phyloP scores from a whole-genome alignment of 768 basidiomycete genomes.

The Hericium coralloides region DNA sequence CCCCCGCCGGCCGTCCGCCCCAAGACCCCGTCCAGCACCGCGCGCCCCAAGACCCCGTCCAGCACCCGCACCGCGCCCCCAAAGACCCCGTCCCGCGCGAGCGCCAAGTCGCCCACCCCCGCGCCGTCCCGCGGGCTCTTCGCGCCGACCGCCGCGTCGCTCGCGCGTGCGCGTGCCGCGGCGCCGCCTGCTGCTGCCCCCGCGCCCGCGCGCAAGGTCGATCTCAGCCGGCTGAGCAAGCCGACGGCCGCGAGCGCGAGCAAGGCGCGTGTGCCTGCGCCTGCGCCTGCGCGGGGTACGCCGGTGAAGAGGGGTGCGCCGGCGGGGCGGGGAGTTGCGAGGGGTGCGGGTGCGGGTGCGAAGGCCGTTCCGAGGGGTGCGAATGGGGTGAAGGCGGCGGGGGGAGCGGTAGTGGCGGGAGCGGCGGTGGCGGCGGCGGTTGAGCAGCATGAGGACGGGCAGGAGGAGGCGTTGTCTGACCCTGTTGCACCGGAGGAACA shows the following conservation, averaged over 20 bases:
- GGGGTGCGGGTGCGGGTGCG: slow-evolving; percentile 16
- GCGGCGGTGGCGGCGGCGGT: slow-evolving; percentile 12
- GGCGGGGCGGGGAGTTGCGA: slow-evolving; percentile 11
- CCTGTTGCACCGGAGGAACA: slow-evolving; percentile 4
- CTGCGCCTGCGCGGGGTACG: slow-evolving; percentile 21
- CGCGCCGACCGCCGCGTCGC: slow-evolving; percentile 77
- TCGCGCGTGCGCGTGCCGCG: slow-evolving; percentile 58
- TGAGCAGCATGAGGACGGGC: slow-evolving; percentile 14
- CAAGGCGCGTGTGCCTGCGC: slow-evolving; percentile 37
- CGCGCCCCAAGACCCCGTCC: slow-evolving; percentile 18
- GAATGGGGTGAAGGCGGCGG: slow-evolving; percentile 14
- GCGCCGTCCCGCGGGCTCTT: slow-evolving; percentile 47
- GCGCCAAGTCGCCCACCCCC: slow-evolving; percentile 23
- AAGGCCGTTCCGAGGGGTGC: slow-evolving; percentile 19
- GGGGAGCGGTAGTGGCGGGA: slow-evolving; percentile 11
- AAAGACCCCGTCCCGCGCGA: slow-evolving; percentile 20
- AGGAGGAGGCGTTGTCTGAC: slow-evolving; percentile 4
- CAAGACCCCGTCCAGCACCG: slow-evolving; percentile 29
- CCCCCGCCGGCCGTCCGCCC: slow-evolving; percentile 19
- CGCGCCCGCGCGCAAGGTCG: slow-evolving; percentile 41
- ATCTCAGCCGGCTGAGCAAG: slow-evolving; percentile 61
- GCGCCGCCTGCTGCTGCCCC: slow-evolving; percentile 46
- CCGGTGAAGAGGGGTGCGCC: slow-evolving; percentile 12
- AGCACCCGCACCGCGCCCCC: slow-evolving; percentile 18
- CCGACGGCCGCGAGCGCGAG: slow-evolving; percentile 75